Evolutionary conservation across 2,329 filamentous ascomycete species (phyloP), one percentile per base, ranked within the genome.

Genomic region (Fusarium newnesense): DNA sequence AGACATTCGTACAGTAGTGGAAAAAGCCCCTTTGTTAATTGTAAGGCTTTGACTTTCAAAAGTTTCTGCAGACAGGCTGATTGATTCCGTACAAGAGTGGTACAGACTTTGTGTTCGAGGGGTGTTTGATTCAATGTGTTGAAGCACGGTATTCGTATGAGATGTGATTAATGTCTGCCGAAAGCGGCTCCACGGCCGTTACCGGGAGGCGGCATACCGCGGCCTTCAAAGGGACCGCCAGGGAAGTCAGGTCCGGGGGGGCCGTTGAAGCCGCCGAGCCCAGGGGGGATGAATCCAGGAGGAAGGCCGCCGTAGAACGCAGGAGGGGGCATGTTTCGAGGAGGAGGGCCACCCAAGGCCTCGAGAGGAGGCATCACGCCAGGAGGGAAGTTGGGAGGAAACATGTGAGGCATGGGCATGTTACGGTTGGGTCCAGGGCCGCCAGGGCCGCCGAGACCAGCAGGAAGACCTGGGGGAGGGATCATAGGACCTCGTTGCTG

Each of bases 381-480:
- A 10, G 85, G 86, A 19, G 88, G 86, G 70, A 91, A 91, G 78
- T 87, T 90, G n/a, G 88, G 88, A 26, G 88, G 88, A 75, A 88
- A 91, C 84, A 90, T 90, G 70, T 86, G 87, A 59, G 87, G 87
- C 80, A 89, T 85, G 21, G 87, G 87, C 70, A 86, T 84, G 68
- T 79, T 83, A 40, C 82, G 81, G 50, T 75, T 79, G 9, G 78
- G 79, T 30, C 60, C 75, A 56, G 69, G 76, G 72, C 66, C 75
- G 15, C 60, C 73, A 50, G 78, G 75, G 67, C 66, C 74, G 21
- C 62, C 65, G n/a, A 78, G 74, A 40, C 75, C 75, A 32, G 69
- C 73, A 21, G 75, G 75, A 52, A 91, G 84, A 21, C 90, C 89
- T 8, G 89, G 90, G n/a, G 89, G 90, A 30, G 89, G 88, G 39